A percentile compares a stretch with the other conserved stretches of the same genome.
These are phyloP conservation scores for Geotrichum restrictum DNA, from an alignment of 1,139 yeast genomes.

Conservation along the genomic window DNA sequence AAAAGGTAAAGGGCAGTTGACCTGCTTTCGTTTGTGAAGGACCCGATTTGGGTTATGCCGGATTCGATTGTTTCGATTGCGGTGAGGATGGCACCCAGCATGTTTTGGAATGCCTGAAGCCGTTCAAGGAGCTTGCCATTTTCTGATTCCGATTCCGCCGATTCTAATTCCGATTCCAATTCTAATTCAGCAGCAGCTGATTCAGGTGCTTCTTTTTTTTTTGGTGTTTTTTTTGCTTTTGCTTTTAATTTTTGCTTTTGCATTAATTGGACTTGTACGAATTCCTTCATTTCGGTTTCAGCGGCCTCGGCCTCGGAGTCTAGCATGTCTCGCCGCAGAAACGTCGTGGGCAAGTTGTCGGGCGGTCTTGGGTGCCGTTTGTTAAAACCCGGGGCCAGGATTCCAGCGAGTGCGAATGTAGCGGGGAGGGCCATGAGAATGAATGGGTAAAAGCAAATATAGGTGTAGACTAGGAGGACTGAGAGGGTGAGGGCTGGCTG, in stretches of 20 bases:
- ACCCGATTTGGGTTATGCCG: constrained; percentile 60
- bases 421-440: constrained; percentile 63
- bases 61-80: constrained; percentile 52
- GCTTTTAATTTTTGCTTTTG: too few relatives aligned
- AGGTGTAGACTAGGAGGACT: constrained; percentile 34
- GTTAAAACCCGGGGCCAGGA: constrained; percentile 68
- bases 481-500: constrained; percentile 33
- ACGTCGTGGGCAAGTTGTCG: constrained; percentile 22
- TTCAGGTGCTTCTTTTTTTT: too few relatives aligned
- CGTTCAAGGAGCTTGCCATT: constrained; percentile 42
- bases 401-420: constrained; percentile 51
- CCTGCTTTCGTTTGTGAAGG: constrained; percentile 64
- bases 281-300: constrained; percentile 17
- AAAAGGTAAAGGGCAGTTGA: constrained; percentile 55
- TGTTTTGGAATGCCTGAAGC: constrained; percentile 60
- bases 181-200: neutral
- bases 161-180: too few relatives aligned
- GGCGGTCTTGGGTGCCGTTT: constrained; percentile 51
- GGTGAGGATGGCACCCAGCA: constrained; percentile 54
- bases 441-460: constrained; percentile 58
- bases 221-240: too few relatives aligned
- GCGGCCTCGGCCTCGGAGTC: constrained; percentile 19
- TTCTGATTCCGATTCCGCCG: constrained; percentile 16
- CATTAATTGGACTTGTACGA: neutral
- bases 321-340: constrained; percentile 17